Evolutionary conservation across 768 basidiomycete species (phyloP), one percentile per base, ranked within the genome.

Genomic region (Daedaleopsis nitida): DNA sequence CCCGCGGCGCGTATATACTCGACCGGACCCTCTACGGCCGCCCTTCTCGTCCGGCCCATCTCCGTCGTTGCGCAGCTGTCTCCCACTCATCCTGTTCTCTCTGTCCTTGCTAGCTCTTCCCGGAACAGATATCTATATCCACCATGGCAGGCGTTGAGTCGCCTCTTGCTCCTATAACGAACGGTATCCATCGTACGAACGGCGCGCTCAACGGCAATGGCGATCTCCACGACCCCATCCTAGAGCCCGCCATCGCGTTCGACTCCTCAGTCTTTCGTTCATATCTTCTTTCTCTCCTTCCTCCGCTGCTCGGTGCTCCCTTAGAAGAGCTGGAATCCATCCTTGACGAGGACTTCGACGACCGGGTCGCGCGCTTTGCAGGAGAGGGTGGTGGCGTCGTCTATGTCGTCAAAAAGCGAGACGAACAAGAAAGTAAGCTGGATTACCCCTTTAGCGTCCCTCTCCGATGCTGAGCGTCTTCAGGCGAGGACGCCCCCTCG

Each of bases 341-440:
- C 38, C 87, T 94, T 65, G 88, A 92, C 67, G 80, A 82, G 55
- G 82, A 83, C 24, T 95, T 92, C 63, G 82, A 88, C 58, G 91
- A 91, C 64, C 86, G 84, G 66, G 88, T 93, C 21, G 72, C 82
- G 52, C 83, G 87, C 58, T 95, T 94, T 75, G 87, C 91, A 9
- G 77, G 78, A 4, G 93, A 95, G 65, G 85, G 83, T 32, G 87
- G 87, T 7, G 90, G 84, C 14, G 90, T 88, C 32, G 77, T 94
- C 48, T 95, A 94, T 73, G 86, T 95, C 32, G 87, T 92, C 39
- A 94, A 94, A 77, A 78, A 81, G 60, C 88, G 80, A 73, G 87
- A 91, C 38, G 90, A 90, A 52, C 76, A 78, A 14, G 91, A 92
- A 75, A 88, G 92, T 90, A 80, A 69, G 65, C 24, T 37, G 37